Conservation (phyloP, 2,329 filamentous ascomycete species). For the Xylaria sp. region DNA sequence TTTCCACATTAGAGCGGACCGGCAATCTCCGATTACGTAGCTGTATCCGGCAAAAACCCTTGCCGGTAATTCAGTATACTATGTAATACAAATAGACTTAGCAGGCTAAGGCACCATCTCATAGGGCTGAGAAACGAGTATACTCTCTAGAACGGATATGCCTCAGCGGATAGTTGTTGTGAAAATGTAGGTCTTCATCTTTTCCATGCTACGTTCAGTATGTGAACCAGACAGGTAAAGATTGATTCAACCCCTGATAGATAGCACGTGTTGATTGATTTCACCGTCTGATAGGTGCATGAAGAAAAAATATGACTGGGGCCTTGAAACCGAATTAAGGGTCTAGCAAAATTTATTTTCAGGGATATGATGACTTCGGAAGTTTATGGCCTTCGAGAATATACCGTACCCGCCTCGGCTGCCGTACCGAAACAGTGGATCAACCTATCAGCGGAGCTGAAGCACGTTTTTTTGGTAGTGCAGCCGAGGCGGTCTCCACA, state of each 20-base stretch:
- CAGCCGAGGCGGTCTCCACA: no score
- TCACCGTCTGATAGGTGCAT: background rate
- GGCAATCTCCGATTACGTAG: constrained; percentile 19
- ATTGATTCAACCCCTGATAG: background rate
- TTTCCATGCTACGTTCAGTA: background rate
- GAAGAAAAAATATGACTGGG: background rate
- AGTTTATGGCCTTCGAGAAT: no score
- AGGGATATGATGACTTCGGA: background rate
- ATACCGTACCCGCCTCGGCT: no score
- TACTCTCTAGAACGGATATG: no score
- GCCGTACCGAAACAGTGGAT: no score
- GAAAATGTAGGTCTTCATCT: background rate
- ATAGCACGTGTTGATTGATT: background rate
- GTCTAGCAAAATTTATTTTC: constrained; percentile 1
- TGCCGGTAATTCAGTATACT: background rate
- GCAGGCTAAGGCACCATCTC: background rate
- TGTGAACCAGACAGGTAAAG: background rate
- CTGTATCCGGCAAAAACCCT: background rate
- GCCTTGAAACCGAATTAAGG: background rate
- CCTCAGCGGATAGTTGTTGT: background rate
- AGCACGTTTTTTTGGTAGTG: no score
- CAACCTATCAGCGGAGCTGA: no score
- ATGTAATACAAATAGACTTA: background rate
- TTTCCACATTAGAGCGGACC: constrained; percentile 15
- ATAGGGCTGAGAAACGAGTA: constrained; percentile 5